phyloP scores from a whole-genome alignment of 2,329 filamentous ascomycete species.

The Pseudogymnoascus sp. region DNA sequence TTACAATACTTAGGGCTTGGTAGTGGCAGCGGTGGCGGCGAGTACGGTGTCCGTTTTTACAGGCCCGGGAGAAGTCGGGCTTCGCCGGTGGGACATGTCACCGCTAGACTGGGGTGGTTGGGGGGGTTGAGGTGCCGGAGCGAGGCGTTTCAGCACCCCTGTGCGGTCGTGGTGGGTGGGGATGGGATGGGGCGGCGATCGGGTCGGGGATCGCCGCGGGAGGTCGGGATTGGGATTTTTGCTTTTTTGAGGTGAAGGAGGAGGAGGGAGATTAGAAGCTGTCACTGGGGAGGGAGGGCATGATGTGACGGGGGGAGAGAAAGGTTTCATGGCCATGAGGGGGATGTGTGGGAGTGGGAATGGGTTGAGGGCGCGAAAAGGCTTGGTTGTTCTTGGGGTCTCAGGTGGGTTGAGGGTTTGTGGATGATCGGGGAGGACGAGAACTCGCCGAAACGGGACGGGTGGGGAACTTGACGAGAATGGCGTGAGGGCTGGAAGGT shows the following conservation, averaged over 20 bases:
- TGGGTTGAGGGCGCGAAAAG: not conserved
- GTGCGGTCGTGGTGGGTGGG: not conserved
- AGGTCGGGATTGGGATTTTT: not conserved
- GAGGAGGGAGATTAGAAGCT: not conserved
- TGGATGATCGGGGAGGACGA: not conserved
- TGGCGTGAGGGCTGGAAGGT: not conserved
- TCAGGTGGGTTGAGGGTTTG: not conserved
- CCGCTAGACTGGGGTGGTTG: not conserved
- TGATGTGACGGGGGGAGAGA: not conserved
- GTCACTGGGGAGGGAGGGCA: not conserved
- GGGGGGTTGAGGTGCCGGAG: not conserved
- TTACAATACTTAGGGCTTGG: not conserved
- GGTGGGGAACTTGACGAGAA: not conserved
- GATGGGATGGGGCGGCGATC: not conserved
- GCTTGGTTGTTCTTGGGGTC: constrained; percentile 2
- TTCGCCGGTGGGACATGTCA: not conserved
- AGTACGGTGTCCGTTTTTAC: not conserved
- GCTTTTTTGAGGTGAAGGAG: not conserved
- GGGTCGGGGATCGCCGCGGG: constrained; percentile 1
- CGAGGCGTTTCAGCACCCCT: constrained; percentile 1
- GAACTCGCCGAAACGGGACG: not conserved
- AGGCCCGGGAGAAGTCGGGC: not conserved
- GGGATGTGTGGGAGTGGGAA: not conserved
- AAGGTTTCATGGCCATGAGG: not conserved
- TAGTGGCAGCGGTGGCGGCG: not conserved